Percentiles rank a stretch among this genome's conserved stretches.
phyloP scores from a whole-genome alignment of 2,329 filamentous ascomycete genomes.

The Calonectria pauciramosa region DNA sequence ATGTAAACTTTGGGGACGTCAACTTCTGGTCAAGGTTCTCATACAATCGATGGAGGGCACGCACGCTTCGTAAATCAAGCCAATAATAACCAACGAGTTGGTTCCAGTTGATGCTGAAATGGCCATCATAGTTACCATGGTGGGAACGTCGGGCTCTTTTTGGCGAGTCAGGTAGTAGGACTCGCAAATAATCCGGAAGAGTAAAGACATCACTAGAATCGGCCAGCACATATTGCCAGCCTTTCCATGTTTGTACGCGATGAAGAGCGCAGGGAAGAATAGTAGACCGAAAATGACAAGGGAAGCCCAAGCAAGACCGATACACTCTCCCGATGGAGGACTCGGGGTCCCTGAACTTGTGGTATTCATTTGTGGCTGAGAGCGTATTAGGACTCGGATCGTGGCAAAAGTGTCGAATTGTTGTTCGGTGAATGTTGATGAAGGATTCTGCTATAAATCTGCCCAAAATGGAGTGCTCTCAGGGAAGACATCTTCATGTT shows the following conservation, averaged over 20 bases:
- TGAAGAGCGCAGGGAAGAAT: not conserved
- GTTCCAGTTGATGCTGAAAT: conserved; percentile 2
- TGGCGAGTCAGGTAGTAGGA: conserved; percentile 7
- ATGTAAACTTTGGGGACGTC: not conserved
- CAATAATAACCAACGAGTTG: conserved; percentile 10
- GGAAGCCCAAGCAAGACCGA: not conserved
- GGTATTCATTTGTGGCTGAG: not conserved
- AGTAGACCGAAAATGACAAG: not conserved
- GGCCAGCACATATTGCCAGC: conserved; percentile 49
- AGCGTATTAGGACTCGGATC: not conserved
- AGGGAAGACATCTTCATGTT: not conserved
- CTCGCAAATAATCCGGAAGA: conserved; percentile 31
- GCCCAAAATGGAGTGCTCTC: not conserved
- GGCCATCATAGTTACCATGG: conserved; percentile 5
- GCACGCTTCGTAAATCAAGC: conserved; percentile 25
- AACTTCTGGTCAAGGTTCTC: not conserved
- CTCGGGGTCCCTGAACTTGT: not conserved
- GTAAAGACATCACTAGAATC: conserved; percentile 40
- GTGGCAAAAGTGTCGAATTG: not conserved
- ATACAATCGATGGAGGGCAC: not conserved
- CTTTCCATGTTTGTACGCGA: conserved; percentile 44
- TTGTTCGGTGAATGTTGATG: not conserved
- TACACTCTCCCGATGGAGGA: not conserved
- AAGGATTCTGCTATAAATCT: not conserved
- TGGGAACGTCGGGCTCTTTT: conserved; percentile 15